These are phyloP conservation scores for Mortierella sp. DNA, from an alignment of 371 early-diverging fungal genomes.

Conservation along the genomic window DNA sequence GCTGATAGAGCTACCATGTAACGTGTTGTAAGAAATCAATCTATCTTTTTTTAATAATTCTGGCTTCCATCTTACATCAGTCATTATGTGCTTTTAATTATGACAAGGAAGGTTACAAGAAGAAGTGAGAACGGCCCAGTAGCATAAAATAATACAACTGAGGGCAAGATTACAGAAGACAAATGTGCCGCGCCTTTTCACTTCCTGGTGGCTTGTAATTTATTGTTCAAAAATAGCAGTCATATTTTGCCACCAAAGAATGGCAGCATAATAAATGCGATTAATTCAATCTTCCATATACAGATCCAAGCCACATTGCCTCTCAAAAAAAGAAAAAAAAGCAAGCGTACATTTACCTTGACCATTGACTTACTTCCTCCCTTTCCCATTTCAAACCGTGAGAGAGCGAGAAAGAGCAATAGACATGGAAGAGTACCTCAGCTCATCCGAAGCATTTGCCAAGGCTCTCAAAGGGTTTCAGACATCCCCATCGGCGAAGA, in stretches of 20 bases:
- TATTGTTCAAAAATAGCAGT: background rate
- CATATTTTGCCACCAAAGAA: constrained; percentile 9
- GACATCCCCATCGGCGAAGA: constrained; percentile 42
- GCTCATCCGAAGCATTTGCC: constrained; percentile 54
- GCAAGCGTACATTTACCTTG: background rate
- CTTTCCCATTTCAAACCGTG: background rate
- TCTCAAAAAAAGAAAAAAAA: constrained; percentile 8
- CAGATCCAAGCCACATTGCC: background rate
- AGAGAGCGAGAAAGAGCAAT: constrained; percentile 2
- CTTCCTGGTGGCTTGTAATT: constrained; percentile 1
- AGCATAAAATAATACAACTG: background rate
- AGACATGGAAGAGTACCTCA: constrained; percentile 44
- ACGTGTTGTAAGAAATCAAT: too few species aligned
- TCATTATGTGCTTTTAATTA: background rate
- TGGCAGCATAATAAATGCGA: background rate
- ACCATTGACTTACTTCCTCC: background rate
- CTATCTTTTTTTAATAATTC: background rate
- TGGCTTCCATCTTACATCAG: constrained; percentile 1
- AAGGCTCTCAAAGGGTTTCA: constrained; percentile 55
- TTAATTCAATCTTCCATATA: background rate
- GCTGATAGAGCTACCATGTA: too few species aligned
- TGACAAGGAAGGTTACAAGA: background rate
- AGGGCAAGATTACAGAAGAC: background rate
- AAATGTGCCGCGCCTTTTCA: constrained; percentile 8
- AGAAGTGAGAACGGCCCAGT: background rate